These are phyloP conservation scores for Candida methanosorbosa DNA, from an alignment of 805 yeast genomes.

Conservation along the genomic window DNA sequence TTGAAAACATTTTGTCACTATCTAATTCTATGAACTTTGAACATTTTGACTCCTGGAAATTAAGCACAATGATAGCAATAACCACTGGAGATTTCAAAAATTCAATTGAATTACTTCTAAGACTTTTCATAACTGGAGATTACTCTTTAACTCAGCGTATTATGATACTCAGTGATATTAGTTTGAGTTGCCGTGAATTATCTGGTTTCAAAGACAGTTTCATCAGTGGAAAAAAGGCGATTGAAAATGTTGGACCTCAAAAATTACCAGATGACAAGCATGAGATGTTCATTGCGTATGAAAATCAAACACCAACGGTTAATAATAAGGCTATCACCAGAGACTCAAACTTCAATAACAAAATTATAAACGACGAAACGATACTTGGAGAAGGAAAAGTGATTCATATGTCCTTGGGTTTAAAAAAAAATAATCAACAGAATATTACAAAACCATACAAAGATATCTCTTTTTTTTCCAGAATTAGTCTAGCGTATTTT, in stretches of 20 bases:
- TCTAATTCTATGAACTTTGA: conserved; percentile 47
- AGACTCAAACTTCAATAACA: no score
- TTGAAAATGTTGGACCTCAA: conserved; percentile 18
- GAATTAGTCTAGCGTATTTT: conserved; percentile 36
- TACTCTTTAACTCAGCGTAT: conserved; percentile 75
- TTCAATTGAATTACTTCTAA: conserved; percentile 36
- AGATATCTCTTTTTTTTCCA: conserved; percentile 28
- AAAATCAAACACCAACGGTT: conserved; percentile 4
- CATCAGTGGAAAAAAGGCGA: conserved; percentile 27
- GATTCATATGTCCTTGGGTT: conserved; percentile 31
- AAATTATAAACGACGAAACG: no score
- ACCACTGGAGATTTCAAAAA: conserved; percentile 37
- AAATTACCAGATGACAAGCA: conserved; percentile 41
- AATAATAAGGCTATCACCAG: conserved; percentile 5
- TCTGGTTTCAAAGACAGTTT: conserved; percentile 51
- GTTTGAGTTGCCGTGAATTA: conserved; percentile 67
- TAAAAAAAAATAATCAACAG: conserved; percentile 11
- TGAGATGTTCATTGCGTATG: conserved; percentile 25
- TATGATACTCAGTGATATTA: conserved; percentile 55
- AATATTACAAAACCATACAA: conserved; percentile 8
- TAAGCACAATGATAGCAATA: conserved; percentile 59
- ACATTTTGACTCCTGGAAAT: conserved; percentile 54
- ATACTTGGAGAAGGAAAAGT: conserved; percentile 33
- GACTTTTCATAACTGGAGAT: conserved; percentile 58
- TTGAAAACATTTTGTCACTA: conserved; percentile 42